These are phyloP conservation scores for Volvox carteri DNA, from an alignment of 163 green algal genomes.

Conservation along the genomic window DNA sequence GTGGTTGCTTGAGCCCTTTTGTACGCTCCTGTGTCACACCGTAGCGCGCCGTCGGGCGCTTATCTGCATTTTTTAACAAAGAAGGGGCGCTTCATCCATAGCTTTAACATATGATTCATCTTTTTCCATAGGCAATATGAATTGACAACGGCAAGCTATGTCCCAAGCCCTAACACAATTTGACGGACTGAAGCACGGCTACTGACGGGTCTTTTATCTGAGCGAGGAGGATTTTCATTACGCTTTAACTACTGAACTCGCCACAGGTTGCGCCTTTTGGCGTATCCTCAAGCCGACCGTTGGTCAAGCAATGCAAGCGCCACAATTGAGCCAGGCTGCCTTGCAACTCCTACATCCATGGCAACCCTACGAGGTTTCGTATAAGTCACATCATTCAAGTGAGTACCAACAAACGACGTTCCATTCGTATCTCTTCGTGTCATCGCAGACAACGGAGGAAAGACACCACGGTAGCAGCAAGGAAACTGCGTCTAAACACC, in stretches of 20 bases:
- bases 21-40: no score
- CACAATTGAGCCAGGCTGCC: neutral
- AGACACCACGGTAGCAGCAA: no score
- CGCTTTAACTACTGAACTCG: no score
- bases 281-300: neutral
- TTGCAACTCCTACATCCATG: neutral
- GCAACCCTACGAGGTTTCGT: neutral
- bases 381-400: neutral
- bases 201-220: neutral
- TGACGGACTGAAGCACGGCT: neutral
- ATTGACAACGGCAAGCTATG: neutral
- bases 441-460: no score
- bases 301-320: conserved; percentile 19
- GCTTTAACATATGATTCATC: no score
- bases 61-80: neutral
- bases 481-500: no score
- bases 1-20: no score
- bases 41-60: neutral
- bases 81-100: no score
- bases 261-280: no score
- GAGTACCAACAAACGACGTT: neutral
- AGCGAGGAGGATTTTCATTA: no score
- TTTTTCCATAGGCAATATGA: neutral
- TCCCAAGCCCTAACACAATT: neutral
- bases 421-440: neutral